Evolutionary conservation across 371 early-diverging fungal species (phyloP), one percentile per base, ranked within the genome.

Genomic region (Gilbertella persicaria): DNA sequence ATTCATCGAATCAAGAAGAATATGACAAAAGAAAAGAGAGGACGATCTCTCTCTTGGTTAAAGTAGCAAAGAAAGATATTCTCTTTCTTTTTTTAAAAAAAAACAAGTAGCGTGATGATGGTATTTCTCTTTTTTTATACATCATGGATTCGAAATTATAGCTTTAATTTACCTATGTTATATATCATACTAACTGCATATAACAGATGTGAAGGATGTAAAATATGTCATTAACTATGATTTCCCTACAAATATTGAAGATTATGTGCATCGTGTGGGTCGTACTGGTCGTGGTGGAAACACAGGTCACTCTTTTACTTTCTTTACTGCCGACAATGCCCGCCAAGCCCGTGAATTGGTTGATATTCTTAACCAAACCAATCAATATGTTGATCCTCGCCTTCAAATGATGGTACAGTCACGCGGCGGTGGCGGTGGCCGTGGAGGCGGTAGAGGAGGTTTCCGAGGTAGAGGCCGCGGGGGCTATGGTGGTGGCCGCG

Each of bases 221-320:
- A 94, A 93, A 67, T 92, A 80, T 64, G 95, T 95, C n/a, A 87
- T 95, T 69, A 98, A 98, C 70, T 99, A 93, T 71, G 98, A 97
- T 67, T 94, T 98, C 82, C 99, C 99, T 30, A 87, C 78, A 49
- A 92, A 92, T 71, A 88, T 91, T 64, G 93, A 93, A 55, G 95
- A 95, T 69, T 99, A 97, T 71, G 93, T 98, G 30, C 99, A 99
- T 76, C 90, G 99, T 63, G 98, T 99, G 56, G 99, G 99, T 53
- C 90, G 99, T 80, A 99, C 99, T 23, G 99, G 99, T 63, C 96
- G 99, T 83, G 98, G 97, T 53, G 93, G 90, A 20, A 85, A 86
- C 41, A 89, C 89, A n/a, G 99, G 99, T 28, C 84, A 92, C 12
- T 88, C 99, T 16, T 84, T 93, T 69, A 97, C 99, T 17, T 99